Percentiles rank a stretch among this genome's conserved stretches.
phyloP scores from a whole-genome alignment of 2,329 filamentous ascomycete genomes.

The Trichoderma semiorbis region DNA sequence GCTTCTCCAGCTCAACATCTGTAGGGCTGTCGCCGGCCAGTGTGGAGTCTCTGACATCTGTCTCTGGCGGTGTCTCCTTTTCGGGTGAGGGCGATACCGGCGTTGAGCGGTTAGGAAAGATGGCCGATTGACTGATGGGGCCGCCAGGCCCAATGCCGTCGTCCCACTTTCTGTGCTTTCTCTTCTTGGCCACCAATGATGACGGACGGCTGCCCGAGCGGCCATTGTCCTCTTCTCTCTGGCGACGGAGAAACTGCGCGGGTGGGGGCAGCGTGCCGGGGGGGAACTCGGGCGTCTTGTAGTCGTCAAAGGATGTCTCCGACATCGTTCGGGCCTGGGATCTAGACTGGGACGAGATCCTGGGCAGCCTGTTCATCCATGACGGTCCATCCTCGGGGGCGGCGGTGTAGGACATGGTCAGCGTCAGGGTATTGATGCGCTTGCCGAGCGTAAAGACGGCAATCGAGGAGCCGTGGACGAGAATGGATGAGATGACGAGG shows the following conservation, averaged over 20 bases:
- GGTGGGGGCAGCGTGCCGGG: conserved; percentile 71
- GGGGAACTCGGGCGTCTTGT: conserved; percentile 58
- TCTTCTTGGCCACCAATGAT: conserved; percentile 57
- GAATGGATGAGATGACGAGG: conserved; percentile 87
- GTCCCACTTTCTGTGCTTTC: conserved; percentile 66
- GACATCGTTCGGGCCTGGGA: conserved; percentile 86
- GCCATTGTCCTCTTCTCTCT: conserved; percentile 66
- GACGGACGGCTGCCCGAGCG: conserved; percentile 56
- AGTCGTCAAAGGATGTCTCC: conserved; percentile 65
- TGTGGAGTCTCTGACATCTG: conserved; percentile 32
- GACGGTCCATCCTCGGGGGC: conserved; percentile 82
- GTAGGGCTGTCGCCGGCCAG: conserved; percentile 33
- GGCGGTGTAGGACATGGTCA: conserved; percentile 94
- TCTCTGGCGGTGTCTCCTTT: conserved; percentile 30
- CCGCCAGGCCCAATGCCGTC: conserved; percentile 76
- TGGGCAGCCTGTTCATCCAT: conserved; percentile 92
- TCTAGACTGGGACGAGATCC: conserved; percentile 63
- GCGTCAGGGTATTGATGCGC: conserved; percentile 91
- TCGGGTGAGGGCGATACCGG: conserved; percentile 26
- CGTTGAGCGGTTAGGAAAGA: conserved; percentile 59
- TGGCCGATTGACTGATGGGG: conserved; percentile 85
- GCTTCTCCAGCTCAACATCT: conserved; percentile 29
- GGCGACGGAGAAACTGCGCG: conserved; percentile 74
- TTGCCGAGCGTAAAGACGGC: conserved; percentile 97
- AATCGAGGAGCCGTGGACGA: conserved; percentile 96